Base-by-base conservation (phyloP, 495 filamentous ascomycete species). In the Penicillium lividum region DNA sequence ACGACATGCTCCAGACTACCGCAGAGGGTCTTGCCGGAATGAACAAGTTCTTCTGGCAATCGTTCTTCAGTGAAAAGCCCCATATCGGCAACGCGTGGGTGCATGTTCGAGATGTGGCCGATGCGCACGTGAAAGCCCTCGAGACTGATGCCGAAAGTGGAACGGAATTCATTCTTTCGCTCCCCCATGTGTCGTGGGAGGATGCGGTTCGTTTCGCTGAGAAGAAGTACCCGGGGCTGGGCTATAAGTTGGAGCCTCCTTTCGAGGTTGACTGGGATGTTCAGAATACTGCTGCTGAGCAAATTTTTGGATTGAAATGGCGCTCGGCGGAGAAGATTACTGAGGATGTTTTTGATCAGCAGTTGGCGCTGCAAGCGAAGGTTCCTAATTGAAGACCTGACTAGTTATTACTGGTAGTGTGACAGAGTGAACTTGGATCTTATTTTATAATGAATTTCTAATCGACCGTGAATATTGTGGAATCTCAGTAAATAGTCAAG, bases 261-360 rank as follows among this genome's bases (percentile, higher is more conserved):
- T 64, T 74, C 47, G 57, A 53, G 15, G 42, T 8, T 1, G 29
- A 28, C 63, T 87, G 79, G 5, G 76, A 78, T 22, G 83, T 75
- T 0, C 79, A 81, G 0, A 78, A 76, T 51, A 84, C 84, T 4
- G 87, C 69, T 16, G 84, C 83, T 4, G 62, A 71, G 52, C 63
- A 60, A 36, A 64, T 65, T 7, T 46, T 76, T 53, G 71, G 68
- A 10, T 58, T 76, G 18, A 53, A 62, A 42, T 72, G 67, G 57
- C 62, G 57, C 33, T 48, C 53, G 15, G 45, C 67, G 40, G 55
- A 71, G 38, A 57, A 60, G 25, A 71, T 68, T 18, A 40, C 73
- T 8, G 36, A 54, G 34, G 65, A 73, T 57, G 54, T 75, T 31
- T 31, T 76, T 45, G 56, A 71, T 34, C 73, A 76, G 61, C 73